Percentiles rank a stretch among this genome's conserved stretches.
Conservation (phyloP, 2,329 filamentous ascomycete genomes). For the Apiospora saccharicola region DNA sequence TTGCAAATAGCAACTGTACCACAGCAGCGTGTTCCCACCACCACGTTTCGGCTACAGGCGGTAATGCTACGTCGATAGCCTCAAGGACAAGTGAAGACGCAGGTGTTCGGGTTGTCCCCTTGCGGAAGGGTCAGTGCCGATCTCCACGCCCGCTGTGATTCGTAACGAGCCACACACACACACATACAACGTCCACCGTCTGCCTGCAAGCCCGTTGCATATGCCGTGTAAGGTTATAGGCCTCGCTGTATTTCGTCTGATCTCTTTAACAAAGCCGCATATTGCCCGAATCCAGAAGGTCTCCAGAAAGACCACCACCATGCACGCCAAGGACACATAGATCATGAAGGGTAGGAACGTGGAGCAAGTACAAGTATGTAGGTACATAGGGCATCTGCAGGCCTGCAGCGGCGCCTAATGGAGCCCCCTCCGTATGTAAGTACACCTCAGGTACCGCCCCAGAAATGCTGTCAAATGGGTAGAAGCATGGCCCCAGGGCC, state of each 20-base stretch:
- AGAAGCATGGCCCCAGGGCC: background rate
- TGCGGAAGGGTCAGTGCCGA: background rate
- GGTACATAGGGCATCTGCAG: background rate
- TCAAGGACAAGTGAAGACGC: background rate
- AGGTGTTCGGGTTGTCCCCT: background rate
- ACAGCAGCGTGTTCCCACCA: background rate
- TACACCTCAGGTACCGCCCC: constrained; percentile 7
- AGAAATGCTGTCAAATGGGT: constrained; percentile 1
- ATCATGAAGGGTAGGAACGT: background rate
- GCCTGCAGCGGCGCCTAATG: constrained; percentile 4
- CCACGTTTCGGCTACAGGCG: background rate
- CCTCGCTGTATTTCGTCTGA: background rate
- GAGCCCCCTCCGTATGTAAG: background rate
- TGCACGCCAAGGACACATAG: constrained; percentile 6
- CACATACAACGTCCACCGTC: background rate
- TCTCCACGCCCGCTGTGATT: background rate
- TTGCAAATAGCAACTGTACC: background rate
- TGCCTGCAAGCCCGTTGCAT: background rate
- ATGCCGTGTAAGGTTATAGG: background rate
- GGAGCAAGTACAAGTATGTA: background rate
- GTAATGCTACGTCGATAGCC: background rate
- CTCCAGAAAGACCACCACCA: constrained; percentile 5
- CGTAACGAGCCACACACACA: background rate
- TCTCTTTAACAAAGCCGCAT: constrained; percentile 1
- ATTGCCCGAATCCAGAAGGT: constrained; percentile 19